Evolutionary conservation across 768 basidiomycete genomes (phyloP), one percentile per base, ranked within the genome.

Genomic region (Leucosporidium yakuticum): DNA sequence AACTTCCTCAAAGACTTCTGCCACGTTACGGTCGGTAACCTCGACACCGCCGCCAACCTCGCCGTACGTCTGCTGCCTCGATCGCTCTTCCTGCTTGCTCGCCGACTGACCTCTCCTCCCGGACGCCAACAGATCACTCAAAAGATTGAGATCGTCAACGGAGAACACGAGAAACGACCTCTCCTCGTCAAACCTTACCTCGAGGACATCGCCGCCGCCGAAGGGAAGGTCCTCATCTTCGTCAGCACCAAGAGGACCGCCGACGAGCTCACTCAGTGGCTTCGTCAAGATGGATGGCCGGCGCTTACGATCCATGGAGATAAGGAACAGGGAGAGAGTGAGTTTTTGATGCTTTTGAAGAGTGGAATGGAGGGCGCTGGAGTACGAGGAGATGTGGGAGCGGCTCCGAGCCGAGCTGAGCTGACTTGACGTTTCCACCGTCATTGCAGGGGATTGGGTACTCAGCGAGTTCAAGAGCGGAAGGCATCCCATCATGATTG

Each of bases 101-200:
- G 92, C 90, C 63, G 96, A 98, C 67, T 95, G 95, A 23, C 91
- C 95, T 76, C 96, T 98, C 66, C 96, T 95, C 63, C 91, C 89
- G 61, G 98, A 95, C 83, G 95, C 92, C 34, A 96, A 99, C 83
- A 99, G 81, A 99, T 99, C 79, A 98, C 95, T 0, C 96, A 99
- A 83, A 76, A 76, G 82, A 85, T 99, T 76, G 96, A 99, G 79
- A 97, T 91, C 75, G 96, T 99, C 62, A 96, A 99, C 79, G 96
- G 98, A 78, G 77, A 81, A 7, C 39, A 44, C 39, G 96, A 99
- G 82, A 99, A 99, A 82, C 89, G 92, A 74, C 96, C 93, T 29
- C 90, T 96, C 36, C 84, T 99, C 7, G 85, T 99, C 65, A 96
- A 99, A 25, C 39, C 39, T 44, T 36, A 59, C 57, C 57, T 99